Evolutionary conservation across 441 rosid genomes (phyloP).

Genomic region (Corymbia citriodora): DNA sequence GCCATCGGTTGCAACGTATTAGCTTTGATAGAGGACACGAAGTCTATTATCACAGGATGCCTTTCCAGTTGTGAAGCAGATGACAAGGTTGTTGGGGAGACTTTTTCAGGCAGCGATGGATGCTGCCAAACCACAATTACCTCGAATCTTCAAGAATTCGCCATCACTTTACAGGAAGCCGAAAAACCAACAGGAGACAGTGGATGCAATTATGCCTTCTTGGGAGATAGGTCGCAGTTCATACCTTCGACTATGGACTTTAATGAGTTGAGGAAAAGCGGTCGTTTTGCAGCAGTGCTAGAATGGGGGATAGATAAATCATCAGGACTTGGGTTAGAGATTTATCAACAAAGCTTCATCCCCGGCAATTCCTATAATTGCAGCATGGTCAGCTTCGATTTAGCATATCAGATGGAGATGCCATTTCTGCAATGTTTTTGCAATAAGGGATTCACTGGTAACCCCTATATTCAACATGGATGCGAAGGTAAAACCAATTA

Average conservation of each 20-base stretch:
- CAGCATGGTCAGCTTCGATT: not conserved
- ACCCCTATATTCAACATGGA: not conserved
- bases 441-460: not conserved
- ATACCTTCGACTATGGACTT: not conserved
- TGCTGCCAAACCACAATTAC: not conserved
- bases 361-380: not conserved
- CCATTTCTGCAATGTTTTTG: not conserved
- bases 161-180: not conserved
- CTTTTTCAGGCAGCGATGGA: not conserved
- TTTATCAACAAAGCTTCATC: not conserved
- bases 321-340: rapidly evolving
- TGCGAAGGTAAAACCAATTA: not conserved
- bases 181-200: not conserved
- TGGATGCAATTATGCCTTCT: not conserved
- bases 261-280: not conserved
- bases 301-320: not conserved
- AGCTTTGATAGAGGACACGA: not conserved
- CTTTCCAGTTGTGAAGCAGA: not conserved
- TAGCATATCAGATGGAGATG: not conserved
- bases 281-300: not conserved
- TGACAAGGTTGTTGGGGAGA: not conserved
- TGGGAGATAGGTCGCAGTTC: not conserved
- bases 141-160: not conserved
- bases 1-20: not conserved
- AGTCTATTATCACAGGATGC: not conserved